A percentile compares a stretch with the other conserved stretches of the same genome.
Evolutionary conservation across 352 stramenopile genomes (phyloP).

Genomic region (Peronosclerospora sorghi): DNA sequence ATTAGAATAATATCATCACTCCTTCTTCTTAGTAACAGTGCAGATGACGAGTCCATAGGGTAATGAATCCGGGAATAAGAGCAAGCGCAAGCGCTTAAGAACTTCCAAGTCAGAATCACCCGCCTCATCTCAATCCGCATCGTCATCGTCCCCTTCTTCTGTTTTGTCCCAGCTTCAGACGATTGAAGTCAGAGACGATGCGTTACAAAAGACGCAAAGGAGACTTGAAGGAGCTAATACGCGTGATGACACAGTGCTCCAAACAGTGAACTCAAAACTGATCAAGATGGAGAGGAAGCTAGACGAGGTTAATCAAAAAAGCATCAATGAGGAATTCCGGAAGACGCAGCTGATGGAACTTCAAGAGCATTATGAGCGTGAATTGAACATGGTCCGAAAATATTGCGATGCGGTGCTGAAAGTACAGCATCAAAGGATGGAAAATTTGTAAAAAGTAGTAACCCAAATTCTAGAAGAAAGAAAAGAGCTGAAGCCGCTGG

Average conservation of each 20-base stretch:
- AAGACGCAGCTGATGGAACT: too few species aligned
- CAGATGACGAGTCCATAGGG: not conserved
- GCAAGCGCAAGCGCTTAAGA: conserved; percentile 28
- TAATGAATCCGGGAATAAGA: not conserved
- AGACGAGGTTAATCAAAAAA: conserved; percentile 6
- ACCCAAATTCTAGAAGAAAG: too few species aligned
- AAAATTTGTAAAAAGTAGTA: conserved; percentile 5
- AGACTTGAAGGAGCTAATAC: not conserved
- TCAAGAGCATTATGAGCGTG: too few species aligned
- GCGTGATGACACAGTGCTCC: too few species aligned
- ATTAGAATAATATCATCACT: too few species aligned
- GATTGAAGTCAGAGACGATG: conserved; percentile 19
- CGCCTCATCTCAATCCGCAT: not conserved
- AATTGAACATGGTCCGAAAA: conserved; percentile 15
- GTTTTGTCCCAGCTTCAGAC: conserved; percentile 13
- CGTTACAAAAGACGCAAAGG: too few species aligned
- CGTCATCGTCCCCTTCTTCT: not conserved
- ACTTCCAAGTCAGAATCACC: conserved; percentile 1
- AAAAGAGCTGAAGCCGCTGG: conserved; percentile 2
- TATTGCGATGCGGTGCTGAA: conserved; percentile 12
- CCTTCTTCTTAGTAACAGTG: conserved; percentile 35
- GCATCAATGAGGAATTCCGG: conserved; percentile 41
- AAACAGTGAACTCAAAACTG: conserved; percentile 17
- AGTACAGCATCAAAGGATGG: conserved; percentile 17
- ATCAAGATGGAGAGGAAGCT: conserved; percentile 17